These are phyloP conservation scores for Protomyces inouyei DNA, from an alignment of 1,139 yeast genomes.

Conservation along the genomic window DNA sequence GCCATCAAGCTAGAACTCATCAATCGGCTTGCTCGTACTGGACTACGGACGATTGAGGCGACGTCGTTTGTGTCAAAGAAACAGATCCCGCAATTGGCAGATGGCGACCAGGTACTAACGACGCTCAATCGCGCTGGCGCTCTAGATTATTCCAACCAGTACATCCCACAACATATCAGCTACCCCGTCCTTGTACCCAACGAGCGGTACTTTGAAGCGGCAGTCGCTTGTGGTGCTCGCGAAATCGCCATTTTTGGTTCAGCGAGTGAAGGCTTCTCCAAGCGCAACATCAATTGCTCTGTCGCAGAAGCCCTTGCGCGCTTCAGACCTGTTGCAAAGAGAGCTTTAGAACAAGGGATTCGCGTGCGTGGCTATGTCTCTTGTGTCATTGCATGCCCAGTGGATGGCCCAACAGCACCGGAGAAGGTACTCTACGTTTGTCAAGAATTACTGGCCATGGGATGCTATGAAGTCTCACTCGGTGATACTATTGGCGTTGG, in stretches of 20 bases:
- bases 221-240: slow-evolving; percentile 34
- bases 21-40: slow-evolving; percentile 37
- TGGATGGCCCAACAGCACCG: slow-evolving; percentile 41
- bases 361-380: slow-evolving; percentile 40
- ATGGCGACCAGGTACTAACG: slow-evolving; percentile 34
- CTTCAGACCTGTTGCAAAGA: slow-evolving; percentile 35
- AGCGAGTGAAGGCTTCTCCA: slow-evolving; percentile 40
- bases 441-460: slow-evolving; percentile 37
- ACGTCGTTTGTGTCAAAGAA: slow-evolving; percentile 42
- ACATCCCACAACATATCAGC: slow-evolving; percentile 30
- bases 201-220: slow-evolving; percentile 38
- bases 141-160: not conserved
- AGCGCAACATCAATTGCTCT: slow-evolving; percentile 39
- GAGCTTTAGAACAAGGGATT: slow-evolving; percentile 36
- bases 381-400: slow-evolving; percentile 41
- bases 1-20: slow-evolving; percentile 38
- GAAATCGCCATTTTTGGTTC: slow-evolving; percentile 42
- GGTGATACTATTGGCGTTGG: slow-evolving; percentile 43
- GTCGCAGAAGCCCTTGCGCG: slow-evolving; percentile 37
- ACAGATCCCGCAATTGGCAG: slow-evolving; percentile 43
- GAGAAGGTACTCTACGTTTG: slow-evolving; percentile 37
- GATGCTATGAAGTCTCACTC: slow-evolving; percentile 41
- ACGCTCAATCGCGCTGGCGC: not conserved
- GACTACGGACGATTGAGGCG: slow-evolving; percentile 38
- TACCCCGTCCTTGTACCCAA: slow-evolving; percentile 41